phyloP scores from a whole-genome alignment of 1,284 basidiomycete species.

The Microbotryum lychnidis-dioicae region DNA sequence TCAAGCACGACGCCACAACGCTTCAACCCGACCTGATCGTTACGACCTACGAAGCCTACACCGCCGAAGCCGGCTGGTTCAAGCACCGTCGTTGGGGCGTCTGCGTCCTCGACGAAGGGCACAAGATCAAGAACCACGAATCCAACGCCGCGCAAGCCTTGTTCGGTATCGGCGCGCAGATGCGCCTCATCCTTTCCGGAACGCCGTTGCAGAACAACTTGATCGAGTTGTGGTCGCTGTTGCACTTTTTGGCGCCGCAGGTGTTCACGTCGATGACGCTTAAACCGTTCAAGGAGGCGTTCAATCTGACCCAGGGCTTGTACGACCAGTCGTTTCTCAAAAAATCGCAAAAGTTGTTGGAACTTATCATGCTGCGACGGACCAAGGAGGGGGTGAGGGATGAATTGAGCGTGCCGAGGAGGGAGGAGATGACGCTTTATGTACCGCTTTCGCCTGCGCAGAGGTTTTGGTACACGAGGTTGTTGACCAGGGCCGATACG shows the following conservation, averaged over 20 bases:
- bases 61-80: conserved; percentile 50
- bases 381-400: conserved; percentile 49
- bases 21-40: conserved; percentile 47
- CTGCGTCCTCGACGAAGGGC: conserved; percentile 35
- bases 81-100: conserved; percentile 49
- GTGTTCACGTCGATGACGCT: conserved; percentile 50
- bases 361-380: conserved; percentile 53
- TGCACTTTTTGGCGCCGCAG: conserved; percentile 46
- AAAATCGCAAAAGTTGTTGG: conserved; percentile 47
- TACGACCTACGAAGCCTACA: conserved; percentile 54
- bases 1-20: conserved; percentile 38
- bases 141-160: conserved; percentile 46
- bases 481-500: conserved; percentile 50
- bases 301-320: conserved; percentile 48
- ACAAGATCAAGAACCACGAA: conserved; percentile 53
- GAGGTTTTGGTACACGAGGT: conserved; percentile 54
- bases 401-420: conserved; percentile 49
- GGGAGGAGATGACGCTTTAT: conserved; percentile 49
- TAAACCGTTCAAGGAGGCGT: conserved; percentile 48
- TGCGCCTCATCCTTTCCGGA: conserved; percentile 53
- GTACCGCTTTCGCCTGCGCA: conserved; percentile 51
- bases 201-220: conserved; percentile 59
- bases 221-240: conserved; percentile 42
- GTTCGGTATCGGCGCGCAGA: conserved; percentile 48
- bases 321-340: conserved; percentile 50